phyloP scores from a whole-genome alignment of 176 grass and related monocot genomes.

The Leersia perrieri region DNA sequence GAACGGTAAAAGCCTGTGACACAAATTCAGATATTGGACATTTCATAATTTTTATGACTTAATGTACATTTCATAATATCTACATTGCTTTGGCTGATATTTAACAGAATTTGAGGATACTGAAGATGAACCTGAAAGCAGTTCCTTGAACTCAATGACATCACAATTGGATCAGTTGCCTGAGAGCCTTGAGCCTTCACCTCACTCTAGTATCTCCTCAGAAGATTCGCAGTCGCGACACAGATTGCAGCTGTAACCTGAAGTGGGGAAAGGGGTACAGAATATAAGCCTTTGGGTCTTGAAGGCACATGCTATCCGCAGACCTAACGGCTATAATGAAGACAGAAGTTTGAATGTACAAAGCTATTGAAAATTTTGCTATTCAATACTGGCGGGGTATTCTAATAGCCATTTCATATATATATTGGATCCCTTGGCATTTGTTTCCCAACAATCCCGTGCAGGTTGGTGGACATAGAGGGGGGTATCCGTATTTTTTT shows the following conservation, averaged over 20 bases:
- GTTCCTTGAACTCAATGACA: constrained; percentile 48
- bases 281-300: background rate
- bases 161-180: constrained; percentile 46
- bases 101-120: constrained; percentile 35
- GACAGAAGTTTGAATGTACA: background rate
- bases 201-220: constrained; percentile 57
- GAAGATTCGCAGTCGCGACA: constrained; percentile 45
- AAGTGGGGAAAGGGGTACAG: background rate
- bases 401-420: background rate
- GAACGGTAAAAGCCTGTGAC: constrained; percentile 37
- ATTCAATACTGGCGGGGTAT: background rate
- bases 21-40: background rate
- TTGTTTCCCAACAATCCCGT: background rate
- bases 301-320: background rate
- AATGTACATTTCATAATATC: constrained; percentile 17
- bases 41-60: no score
- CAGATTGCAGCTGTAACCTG: constrained; percentile 30
- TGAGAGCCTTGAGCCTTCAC: constrained; percentile 53
- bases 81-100: constrained; percentile 7
- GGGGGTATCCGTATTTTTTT: constrained; percentile 27
- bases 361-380: background rate
- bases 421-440: background rate
- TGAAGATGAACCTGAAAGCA: constrained; percentile 41
- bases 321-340: constrained; percentile 8
- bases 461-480: background rate